These are phyloP conservation scores for Polygonum maritimum DNA, from an alignment of 148 eudicot species.

Conservation along the genomic window DNA sequence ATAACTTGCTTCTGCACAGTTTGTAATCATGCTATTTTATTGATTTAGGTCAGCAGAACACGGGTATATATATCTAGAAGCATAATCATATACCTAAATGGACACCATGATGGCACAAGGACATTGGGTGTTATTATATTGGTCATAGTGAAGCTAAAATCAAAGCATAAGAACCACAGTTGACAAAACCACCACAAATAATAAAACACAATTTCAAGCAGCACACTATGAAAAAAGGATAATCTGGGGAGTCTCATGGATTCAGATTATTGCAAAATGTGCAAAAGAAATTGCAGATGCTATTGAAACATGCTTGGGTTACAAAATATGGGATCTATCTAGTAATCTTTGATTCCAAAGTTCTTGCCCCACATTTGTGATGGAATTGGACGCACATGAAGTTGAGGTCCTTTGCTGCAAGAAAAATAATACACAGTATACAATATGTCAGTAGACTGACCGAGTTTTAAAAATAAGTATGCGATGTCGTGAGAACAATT, in stretches of 20 bases:
- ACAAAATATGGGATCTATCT: slow-evolving; percentile 5
- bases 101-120: not conserved
- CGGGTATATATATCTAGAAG: not conserved
- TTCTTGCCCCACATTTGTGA: slow-evolving; percentile 99
- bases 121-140: not conserved
- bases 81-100: not conserved
- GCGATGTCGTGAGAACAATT: no score
- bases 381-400: slow-evolving; percentile 84
- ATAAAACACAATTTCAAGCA: not conserved
- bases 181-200: not conserved
- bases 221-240: not conserved
- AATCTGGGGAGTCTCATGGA: slow-evolving; percentile 1
- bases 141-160: not conserved
- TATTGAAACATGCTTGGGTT: not conserved
- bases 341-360: slow-evolving; percentile 84
- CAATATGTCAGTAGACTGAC: not conserved
- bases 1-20: no score
- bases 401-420: slow-evolving; percentile 90
- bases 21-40: no score
- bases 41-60: no score
- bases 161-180: not conserved
- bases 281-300: not conserved
- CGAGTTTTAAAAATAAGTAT: not conserved
- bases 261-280: not conserved
- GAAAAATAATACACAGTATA: slow-evolving; percentile 9